A percentile compares a stretch with the other conserved stretches of the same genome.
These are phyloP conservation scores for Rhodotorula sp. DNA, from an alignment of 1,284 basidiomycete species.

Conservation along the genomic window DNA sequence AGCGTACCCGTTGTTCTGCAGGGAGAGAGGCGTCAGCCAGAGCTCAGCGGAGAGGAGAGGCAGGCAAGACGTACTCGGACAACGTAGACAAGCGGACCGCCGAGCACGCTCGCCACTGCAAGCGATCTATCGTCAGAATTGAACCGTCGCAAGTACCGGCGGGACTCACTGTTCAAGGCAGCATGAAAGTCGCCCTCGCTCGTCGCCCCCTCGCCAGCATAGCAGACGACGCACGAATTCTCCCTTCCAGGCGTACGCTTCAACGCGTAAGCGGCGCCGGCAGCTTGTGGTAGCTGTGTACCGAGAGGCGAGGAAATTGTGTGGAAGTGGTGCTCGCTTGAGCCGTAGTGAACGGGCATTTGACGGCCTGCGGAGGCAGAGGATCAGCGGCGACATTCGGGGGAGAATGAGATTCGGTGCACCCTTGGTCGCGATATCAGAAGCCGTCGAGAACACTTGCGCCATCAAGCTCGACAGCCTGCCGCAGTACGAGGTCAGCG, in stretches of 20 bases:
- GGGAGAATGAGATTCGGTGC: conserved; percentile 80
- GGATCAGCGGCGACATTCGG: conserved; percentile 32
- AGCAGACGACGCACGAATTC: conserved; percentile 79
- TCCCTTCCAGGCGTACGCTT: conserved; percentile 70
- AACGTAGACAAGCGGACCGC: conserved; percentile 46
- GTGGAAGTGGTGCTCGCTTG: conserved; percentile 79
- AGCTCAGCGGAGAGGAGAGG: not conserved
- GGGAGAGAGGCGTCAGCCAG: too few relatives aligned
- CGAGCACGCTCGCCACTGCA: conserved; percentile 52
- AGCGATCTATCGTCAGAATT: not conserved
- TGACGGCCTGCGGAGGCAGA: conserved; percentile 49
- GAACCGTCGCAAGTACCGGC: too few relatives aligned
- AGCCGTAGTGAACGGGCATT: conserved; percentile 68
- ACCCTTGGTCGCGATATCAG: conserved; percentile 79
- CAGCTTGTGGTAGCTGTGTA: conserved; percentile 85
- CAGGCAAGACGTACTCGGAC: conserved; percentile 29
- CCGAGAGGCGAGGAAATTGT: conserved; percentile 91
- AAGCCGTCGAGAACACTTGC: conserved; percentile 81
- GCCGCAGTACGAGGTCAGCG: conserved; percentile 49
- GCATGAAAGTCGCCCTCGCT: conserved; percentile 59
- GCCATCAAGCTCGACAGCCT: conserved; percentile 60
- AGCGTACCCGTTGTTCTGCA: conserved; percentile 50
- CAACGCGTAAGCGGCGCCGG: conserved; percentile 85
- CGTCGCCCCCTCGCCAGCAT: conserved; percentile 72
- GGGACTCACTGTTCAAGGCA: conserved; percentile 50